Base-by-base conservation (phyloP, 78 protist species). In the Dictyostelium purpureum region DNA sequence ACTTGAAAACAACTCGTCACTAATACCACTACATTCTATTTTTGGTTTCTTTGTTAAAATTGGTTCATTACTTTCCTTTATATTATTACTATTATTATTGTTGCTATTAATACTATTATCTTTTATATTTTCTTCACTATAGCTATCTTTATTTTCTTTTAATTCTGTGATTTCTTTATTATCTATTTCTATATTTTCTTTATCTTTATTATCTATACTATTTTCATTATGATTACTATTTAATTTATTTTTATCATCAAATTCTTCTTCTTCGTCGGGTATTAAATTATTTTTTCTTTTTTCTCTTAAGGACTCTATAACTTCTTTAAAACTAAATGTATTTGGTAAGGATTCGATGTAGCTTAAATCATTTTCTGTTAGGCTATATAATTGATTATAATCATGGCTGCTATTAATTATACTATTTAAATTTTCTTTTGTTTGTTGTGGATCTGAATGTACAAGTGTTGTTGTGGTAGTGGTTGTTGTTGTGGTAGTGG, bases 1-100 rank as follows among this genome's bases (percentile, higher is more conserved):
- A 1, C 61, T 9, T 19, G 63, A 31, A 74, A 49, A 85, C 7
- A 24, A 12, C 2, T 85, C 92, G n/a, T 85, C 92, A 26, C 56
- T 35, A 21, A 85, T 33, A 47, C 92, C 92, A n/a, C 47, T 16
- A 74, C 92, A 85, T 42, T 85, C 92, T 12, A 31, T 31, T 33
- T 61, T 85, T 73, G n/a, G 10, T 21, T 63, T 24, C 1, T 43
- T 71, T 71, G 78, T 71, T 43, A 21, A 16, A 49, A n/a, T 49
- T 6, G 6, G 6, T n/a, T 21, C 24, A 71, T 26, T 45, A 47
- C 3, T 28, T 43, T 21, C 19, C 12, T 42, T 69, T 12, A 31
- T 31, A 35, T 31, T 4, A 40, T 69, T 69, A 6, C 12, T 47
- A 45, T 47, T 71, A 45, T 43, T 70, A 63, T 4, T 63, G 24